These are phyloP conservation scores for Xylariomycetidae sp. DNA, from an alignment of 2,329 filamentous ascomycete genomes.

Conservation along the genomic window DNA sequence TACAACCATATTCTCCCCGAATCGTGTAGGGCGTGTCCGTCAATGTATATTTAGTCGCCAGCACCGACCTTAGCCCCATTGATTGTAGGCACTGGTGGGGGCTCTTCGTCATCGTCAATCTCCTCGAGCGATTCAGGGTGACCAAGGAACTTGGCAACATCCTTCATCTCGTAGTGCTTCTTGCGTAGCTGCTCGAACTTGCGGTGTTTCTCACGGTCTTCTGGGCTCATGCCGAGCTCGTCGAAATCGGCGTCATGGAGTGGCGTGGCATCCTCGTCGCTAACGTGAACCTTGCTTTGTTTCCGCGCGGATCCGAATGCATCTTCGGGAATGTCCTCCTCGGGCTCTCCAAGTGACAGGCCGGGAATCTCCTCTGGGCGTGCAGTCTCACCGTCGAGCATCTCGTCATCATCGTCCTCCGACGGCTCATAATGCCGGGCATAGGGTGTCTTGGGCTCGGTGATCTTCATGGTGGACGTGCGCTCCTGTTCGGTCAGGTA, in stretches of 20 bases:
- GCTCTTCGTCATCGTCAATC: slow-evolving; percentile 44
- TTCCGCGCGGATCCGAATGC: slow-evolving; percentile 33
- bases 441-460: slow-evolving; percentile 96
- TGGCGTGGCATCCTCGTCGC: slow-evolving; percentile 50
- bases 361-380: slow-evolving; percentile 78
- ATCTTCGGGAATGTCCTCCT: slow-evolving; percentile 60
- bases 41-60: slow-evolving; percentile 22
- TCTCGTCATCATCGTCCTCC: slow-evolving; percentile 76
- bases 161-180: slow-evolving; percentile 98
- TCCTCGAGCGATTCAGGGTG: slow-evolving; percentile 64
- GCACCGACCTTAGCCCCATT: slow-evolving; percentile 21
- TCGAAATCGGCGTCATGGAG: slow-evolving; percentile 57
- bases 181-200: slow-evolving; percentile 89
- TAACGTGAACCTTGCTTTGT: slow-evolving; percentile 72
- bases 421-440: slow-evolving; percentile 85
- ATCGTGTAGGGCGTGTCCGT: no score
- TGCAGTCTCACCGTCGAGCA: slow-evolving; percentile 48
- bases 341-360: slow-evolving; percentile 87
- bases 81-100: slow-evolving; percentile 23
- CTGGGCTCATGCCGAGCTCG: slow-evolving; percentile 51
- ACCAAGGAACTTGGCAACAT: slow-evolving; percentile 82
- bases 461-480: slow-evolving; percentile 96
- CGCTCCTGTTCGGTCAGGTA: slow-evolving; percentile 97
- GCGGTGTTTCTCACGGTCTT: slow-evolving; percentile 86
- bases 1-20: no score